Evolutionary conservation across 2,329 filamentous ascomycete species (phyloP), one percentile per base, ranked within the genome.

Genomic region (Botrytis byssoidea): DNA sequence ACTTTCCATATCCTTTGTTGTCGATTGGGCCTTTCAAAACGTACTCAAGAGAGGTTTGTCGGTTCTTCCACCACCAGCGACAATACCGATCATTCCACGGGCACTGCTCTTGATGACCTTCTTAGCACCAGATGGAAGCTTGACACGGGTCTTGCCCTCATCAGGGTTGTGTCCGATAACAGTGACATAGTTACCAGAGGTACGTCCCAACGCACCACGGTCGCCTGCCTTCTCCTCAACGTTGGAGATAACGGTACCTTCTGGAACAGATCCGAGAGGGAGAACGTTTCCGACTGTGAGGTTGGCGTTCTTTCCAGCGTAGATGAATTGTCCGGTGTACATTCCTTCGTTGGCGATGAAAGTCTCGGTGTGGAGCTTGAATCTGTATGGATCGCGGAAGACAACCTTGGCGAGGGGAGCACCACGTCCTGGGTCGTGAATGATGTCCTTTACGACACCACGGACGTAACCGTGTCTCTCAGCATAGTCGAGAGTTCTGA

Each of bases 261-360:
- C 96, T 80, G 96, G 96, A 85, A 98, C 93, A 84, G 93, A 94
- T 84, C 91, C 90, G 81, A 99, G 91, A 79, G 96, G 96, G 78
- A 99, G 93, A 84, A 99, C 87, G 90, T 99, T 99, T 86, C 96
- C 96, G 86, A 99, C 92, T 83, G 93, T 98, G 83, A 99, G 91
- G 80, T 92, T 89, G 83, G 96, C 96, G 88, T 97, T 96, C 94
- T 99, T 99, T 85, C 96, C 96, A 84, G 95, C 96, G 88, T 99
- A 99, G 92, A 99, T 94, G 91, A 99, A 99, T 88, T 99, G 96
- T 85, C 96, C 96, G 80, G 96, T 98, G 93, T 98, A 99, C 95
- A 98, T 98, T 89, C 96, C 96, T 90, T 98, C 96, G 88, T 98
- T 99, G 87, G 96, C 96, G 84, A 99, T 99, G 92, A 99, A 98